Evolutionary conservation across 345 rosid genomes (phyloP), one percentile per base, ranked within the genome.

Genomic region (Hibiscus trionum): DNA sequence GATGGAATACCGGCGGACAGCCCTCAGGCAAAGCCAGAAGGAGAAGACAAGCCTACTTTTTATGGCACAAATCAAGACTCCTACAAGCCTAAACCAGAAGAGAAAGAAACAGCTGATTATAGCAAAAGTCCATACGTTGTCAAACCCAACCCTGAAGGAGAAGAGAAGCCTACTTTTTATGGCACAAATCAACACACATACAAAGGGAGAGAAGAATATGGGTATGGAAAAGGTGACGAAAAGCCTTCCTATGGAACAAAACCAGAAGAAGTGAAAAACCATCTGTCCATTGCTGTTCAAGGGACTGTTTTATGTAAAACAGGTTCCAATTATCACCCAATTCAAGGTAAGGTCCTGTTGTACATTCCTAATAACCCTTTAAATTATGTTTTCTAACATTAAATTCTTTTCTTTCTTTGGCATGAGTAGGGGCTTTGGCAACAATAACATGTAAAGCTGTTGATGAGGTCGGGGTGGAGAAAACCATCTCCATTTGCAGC

Each of bases 391-490:
- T 62, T 24, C 46, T 62, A 24, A n/a, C n/a, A 8, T n/a, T n/a
- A n/a, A n/a, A n/a, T 62, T 62, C 11, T 11, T 44, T 7, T 7
- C 47, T 7, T 46, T 64, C n/a, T 39, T 17, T 4, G 52, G 50
- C 10, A 24, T 46, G 57, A 14, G 29, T 80, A 87, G 96, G 90
- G 19, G 90, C 86, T 71, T 83, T 78, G 67, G 87, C 85, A 21
- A 87, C 86, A 71, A 77, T 90, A 60, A 80, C 86, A 24, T 88
- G 93, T 73, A 80, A 82, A 44, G 84, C 77, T 0, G 71, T 67
- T 46, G 93, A 87, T 67, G 71, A 72, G 52, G 73, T 68, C 21
- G 93, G 91, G 21, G 80, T 80, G 49, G 93, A 87, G 77, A 79
- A 83, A 60, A 85, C 88, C 0, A 58, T 87, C 62, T 80, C 90